Base-by-base conservation (phyloP, 2,329 filamentous ascomycete species). In the Paecilomyces sp. region DNA sequence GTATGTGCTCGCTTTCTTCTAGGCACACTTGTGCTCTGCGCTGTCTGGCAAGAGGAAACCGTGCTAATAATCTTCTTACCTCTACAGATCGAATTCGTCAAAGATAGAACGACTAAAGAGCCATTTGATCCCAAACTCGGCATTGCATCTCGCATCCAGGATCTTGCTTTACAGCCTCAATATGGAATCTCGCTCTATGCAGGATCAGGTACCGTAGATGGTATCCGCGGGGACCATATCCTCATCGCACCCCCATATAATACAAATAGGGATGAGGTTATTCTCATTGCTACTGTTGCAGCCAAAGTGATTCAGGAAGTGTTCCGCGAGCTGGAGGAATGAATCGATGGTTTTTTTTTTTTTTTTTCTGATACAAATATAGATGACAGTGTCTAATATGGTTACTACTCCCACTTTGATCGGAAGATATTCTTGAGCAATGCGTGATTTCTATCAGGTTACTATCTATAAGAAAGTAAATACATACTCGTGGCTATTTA, bases 181-280 rank as follows among this genome's bases (percentile, higher is more conserved):
- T 67, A 82, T 66, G 79, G 77, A 58, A 82, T 89, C 62, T 81
- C 80, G 3, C 67, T 90, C 2, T 91, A 90, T 68, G 85, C 85
- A 1, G 87, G 86, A 0, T 75, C 76, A 0, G 88, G 88, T 1
- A 85, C 85, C 0, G 83, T 78, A 0, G 85, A 89, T 53, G 78
- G 82, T 1, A 68, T 70, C n/a, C 69, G 70, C 1, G 88, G 89
- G 9, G 89, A 92, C 67, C 87, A 90, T 70, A 76, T 91, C 36
- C 79, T 92, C 28, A 67, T 92, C 11, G 83, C 88, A 1, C 89
- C 89, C 4, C 81, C 89, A 0, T 91, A 86, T 72, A 90, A 83
- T 53, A 79, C 87, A 24, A 85, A 80, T 0, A 73, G 74, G 52
- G 77, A 77, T 7, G 84, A 88, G 22, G 75, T 89, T 57, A 77